Evolutionary conservation across 306 rosid genomes (phyloP).

Genomic region (Rosa rugosa): DNA sequence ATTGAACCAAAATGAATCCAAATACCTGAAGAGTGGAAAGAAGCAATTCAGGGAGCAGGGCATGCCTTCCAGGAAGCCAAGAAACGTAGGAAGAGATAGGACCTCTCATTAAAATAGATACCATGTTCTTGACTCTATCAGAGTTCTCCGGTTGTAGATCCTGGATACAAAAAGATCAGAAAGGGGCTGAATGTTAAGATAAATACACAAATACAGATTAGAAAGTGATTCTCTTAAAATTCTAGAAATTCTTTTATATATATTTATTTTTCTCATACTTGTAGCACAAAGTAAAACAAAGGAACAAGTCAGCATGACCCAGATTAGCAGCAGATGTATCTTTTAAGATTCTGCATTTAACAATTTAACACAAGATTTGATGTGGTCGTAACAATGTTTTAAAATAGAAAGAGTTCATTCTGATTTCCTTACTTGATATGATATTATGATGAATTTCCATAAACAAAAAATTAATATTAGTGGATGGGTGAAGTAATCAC

Average conservation of each 20-base stretch:
- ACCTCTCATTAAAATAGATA: slow-evolving; percentile 69
- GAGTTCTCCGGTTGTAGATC: slow-evolving; percentile 59
- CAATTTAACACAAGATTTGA: neutral
- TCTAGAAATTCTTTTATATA: neutral
- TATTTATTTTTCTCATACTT: neutral
- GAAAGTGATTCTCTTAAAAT: neutral
- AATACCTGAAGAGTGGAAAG: slow-evolving; percentile 71
- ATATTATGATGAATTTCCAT: neutral
- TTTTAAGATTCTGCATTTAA: neutral
- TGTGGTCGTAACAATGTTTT: neutral
- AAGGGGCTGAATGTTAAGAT: neutral
- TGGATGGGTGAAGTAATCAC: neutral
- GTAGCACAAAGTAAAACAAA: neutral
- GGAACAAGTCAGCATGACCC: neutral
- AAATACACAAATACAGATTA: neutral
- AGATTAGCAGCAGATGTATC: neutral
- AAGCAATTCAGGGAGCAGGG: slow-evolving; percentile 52
- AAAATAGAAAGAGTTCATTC: neutral
- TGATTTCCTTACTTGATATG: neutral
- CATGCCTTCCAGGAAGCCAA: slow-evolving; percentile 55
- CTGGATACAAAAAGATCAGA: neutral
- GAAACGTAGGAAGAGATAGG: slow-evolving; percentile 64
- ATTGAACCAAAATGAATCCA: neutral
- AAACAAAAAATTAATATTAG: neutral
- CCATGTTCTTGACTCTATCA: slow-evolving; percentile 66